phyloP scores from a whole-genome alignment of 139 green algal genomes.

The Spirogloea muscicola region DNA sequence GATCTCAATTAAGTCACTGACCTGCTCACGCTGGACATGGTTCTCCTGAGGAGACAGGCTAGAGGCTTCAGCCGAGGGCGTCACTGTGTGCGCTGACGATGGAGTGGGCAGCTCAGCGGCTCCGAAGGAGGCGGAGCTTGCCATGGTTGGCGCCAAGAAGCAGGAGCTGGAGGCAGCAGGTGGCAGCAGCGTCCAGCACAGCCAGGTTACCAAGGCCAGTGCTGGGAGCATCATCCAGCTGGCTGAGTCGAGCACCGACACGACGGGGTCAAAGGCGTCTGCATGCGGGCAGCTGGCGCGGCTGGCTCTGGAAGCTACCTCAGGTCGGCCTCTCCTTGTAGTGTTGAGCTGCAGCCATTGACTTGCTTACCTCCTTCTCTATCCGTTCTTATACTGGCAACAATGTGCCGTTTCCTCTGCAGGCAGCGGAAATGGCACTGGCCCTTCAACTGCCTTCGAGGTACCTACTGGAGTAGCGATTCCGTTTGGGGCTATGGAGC shows the following conservation, averaged over 20 bases:
- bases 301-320: slow-evolving; percentile 2
- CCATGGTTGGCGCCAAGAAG: neutral
- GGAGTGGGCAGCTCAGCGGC: too few relatives aligned
- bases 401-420: too few relatives aligned
- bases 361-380: neutral
- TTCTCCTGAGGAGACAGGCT: slow-evolving; percentile 1
- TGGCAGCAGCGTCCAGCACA: too few relatives aligned
- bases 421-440: too few relatives aligned
- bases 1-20: too few relatives aligned
- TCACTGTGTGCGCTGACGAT: neutral
- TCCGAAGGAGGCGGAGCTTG: neutral
- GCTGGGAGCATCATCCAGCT: too few relatives aligned
- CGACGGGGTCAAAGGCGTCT: slow-evolving; percentile 76
- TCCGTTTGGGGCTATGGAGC: slow-evolving; percentile 89
- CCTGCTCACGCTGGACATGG: too few relatives aligned
- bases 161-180: too few relatives aligned
- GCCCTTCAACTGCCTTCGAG: too few relatives aligned
- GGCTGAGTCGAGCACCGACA: slow-evolving; percentile 25
- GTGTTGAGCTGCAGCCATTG: neutral
- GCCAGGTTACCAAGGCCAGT: too few relatives aligned
- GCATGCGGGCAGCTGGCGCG: slow-evolving; percentile 67
- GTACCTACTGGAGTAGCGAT: slow-evolving; percentile 65
- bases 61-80: neutral
- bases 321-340: neutral
- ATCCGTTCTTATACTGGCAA: too few relatives aligned